Evolutionary conservation across 1,284 basidiomycete genomes (phyloP).

Genomic region (Butyriboletus appendiculatus): DNA sequence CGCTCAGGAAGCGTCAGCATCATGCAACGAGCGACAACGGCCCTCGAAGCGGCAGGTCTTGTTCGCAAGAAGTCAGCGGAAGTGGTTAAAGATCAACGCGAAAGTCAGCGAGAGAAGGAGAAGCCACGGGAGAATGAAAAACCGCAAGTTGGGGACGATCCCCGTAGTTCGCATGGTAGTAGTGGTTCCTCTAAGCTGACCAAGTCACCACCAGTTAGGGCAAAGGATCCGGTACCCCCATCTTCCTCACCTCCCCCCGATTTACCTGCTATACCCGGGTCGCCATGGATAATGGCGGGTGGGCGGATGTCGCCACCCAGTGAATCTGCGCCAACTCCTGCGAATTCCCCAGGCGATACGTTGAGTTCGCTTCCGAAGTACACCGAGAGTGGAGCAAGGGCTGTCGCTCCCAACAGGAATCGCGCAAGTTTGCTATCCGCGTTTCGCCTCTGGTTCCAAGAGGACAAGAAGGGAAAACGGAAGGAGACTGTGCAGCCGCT

Average conservation of each 20-base stretch:
- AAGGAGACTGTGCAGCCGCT: constrained; percentile 44
- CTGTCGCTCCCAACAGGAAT: constrained; percentile 45
- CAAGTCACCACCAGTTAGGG: constrained; percentile 66
- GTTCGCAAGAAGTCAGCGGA: constrained; percentile 81
- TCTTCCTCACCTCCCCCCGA: constrained; percentile 50
- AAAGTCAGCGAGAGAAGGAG: constrained; percentile 43
- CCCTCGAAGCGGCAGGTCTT: constrained; percentile 76
- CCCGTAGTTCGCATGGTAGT: constrained; percentile 63
- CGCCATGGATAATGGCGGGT: constrained; percentile 71
- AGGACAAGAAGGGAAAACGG: constrained; percentile 76
- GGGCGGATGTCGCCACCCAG: constrained; percentile 41
- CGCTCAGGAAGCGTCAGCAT: constrained; percentile 88
- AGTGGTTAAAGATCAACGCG: constrained; percentile 61
- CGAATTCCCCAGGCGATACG: constrained; percentile 54
- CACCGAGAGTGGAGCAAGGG: constrained; percentile 37
- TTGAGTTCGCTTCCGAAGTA: constrained; percentile 60
- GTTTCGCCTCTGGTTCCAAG: constrained; percentile 79
- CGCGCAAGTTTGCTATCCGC: constrained; percentile 71
- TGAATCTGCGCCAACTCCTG: constrained; percentile 45
- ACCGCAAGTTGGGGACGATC: constrained; percentile 52
- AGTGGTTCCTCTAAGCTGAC: constrained; percentile 55
- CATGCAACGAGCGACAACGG: constrained; percentile 91
- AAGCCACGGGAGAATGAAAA: constrained; percentile 45
- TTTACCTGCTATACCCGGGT: constrained; percentile 47
- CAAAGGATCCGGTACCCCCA: constrained; percentile 46